Percentiles rank a stretch among this genome's conserved stretches.
These are phyloP conservation scores for Fusarium armeniacum DNA, from an alignment of 2,329 filamentous ascomycete species.

Conservation along the genomic window DNA sequence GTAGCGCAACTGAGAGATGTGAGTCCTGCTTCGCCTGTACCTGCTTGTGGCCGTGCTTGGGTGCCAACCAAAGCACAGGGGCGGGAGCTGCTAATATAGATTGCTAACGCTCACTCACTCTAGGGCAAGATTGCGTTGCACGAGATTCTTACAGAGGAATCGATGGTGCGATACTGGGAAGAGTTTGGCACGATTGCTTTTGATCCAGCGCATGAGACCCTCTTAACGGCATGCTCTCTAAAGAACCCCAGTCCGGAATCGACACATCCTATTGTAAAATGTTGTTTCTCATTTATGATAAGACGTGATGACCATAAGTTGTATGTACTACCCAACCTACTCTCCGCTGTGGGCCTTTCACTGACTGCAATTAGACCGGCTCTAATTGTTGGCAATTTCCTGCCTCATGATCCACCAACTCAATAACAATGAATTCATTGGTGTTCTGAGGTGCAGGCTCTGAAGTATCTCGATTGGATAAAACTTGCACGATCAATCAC, in stretches of 20 bases:
- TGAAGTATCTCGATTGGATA: neutral
- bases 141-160: constrained; percentile 95
- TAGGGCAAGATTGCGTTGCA: constrained; percentile 95
- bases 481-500: constrained; percentile 10
- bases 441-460: constrained; percentile 4
- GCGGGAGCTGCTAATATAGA: neutral
- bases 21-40: constrained; percentile 57
- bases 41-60: constrained; percentile 14
- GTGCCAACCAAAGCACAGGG: constrained; percentile 16
- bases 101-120: constrained; percentile 37
- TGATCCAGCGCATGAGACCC: constrained; percentile 91
- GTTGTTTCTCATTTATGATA: constrained; percentile 98
- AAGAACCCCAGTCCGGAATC: constrained; percentile 82
- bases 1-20: constrained; percentile 93
- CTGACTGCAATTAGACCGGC: constrained; percentile 76
- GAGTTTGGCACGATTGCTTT: constrained; percentile 99
- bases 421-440: constrained; percentile 34
- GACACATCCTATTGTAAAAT: constrained; percentile 82
- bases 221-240: constrained; percentile 91
- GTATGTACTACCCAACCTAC: constrained; percentile 67
- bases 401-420: constrained; percentile 79
- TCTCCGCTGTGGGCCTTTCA: neutral
- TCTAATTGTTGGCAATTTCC: constrained; percentile 95
- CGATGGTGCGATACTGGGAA: constrained; percentile 97
- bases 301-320: constrained; percentile 95